Base-by-base conservation (phyloP, 345 rosid genomes). In the Euphorbia tirucalli region DNA sequence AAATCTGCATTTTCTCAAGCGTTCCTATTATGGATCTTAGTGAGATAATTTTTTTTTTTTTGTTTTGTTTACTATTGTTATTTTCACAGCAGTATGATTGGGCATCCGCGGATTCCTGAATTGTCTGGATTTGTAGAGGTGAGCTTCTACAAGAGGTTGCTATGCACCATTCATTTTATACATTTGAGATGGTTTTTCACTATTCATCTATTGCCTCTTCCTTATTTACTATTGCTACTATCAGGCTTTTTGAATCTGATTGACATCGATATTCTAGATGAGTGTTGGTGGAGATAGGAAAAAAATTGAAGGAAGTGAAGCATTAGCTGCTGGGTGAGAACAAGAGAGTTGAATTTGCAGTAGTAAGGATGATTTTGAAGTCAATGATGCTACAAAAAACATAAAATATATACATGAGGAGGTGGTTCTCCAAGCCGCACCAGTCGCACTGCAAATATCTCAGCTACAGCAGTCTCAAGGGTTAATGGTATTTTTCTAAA, bases 201-300 rank as follows among this genome's bases (percentile, higher is more conserved):
- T 71, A 67, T 68, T 72, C 61, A n/a, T n/a, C n/a, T n/a, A n/a
- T n/a, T n/a, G 62, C 61, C 28, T 56, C 55, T 50, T 69, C 71
- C 65, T 72, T 74, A 66, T 68, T 59, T n/a, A 48, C 43, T 50
- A 60, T 31, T 60, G 37, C 39, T 37, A 37, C 49, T 74, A 67
- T 65, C 75, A 63, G 78, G 75, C 31, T 55, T 66, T 81, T 77
- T 82, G 76, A 68, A 75, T 71, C 71, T 82, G 74, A 82, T 56
- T 81, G 59, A 82, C 84, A 72, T 79, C 81, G 74, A 64, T 71
- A 50, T 81, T 70, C 83, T 81, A 82, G 81, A 88, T 88, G 96
- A 82, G 75, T 18, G 83, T 65, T 74, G 80, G 85, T 71, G 79
- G 80, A 1, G 74, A 74, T 6, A 82, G 73, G 61, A 80, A 58